Evolutionary conservation across 805 yeast genomes (phyloP), one percentile per base, ranked within the genome.

Genomic region (Wickerhamomyces ciferrii): DNA sequence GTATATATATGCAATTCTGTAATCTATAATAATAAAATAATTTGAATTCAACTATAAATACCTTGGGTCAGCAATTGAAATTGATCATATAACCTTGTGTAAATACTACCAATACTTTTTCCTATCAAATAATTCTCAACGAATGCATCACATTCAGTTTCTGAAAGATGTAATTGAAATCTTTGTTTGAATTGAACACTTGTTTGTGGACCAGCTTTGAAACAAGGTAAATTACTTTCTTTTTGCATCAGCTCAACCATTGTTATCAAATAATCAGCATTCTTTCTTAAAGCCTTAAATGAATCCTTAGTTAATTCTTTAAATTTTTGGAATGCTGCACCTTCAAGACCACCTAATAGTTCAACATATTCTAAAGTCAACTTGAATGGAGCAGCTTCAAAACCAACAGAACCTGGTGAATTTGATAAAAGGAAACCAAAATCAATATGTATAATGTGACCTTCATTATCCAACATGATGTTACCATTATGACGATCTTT

Each of bases 401-500:
- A 91, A 0, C 97, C 97, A 46, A 94, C 90, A 42, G 96, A 85
- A 4, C 99, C 99, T 0, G 99, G 99, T 0, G 97, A 84, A 60
- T 94, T 92, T 0, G 97, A 88, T 3, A 92, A 71, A 62, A 92
- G 67, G 63, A 89, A 92, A 0, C 99, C 99, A 69, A 94, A 94
- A 67, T 94, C 99, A 55, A 94, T 94, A 64, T 88, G 96, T 41
- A 92, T 82, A 13, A 94, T 85, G 61, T 94, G 99, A 0, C 99
- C 99, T 49, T 92, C 96, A 48, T 84, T 82, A 60, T 94, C 99
- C 36, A 92, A 71, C 99, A 94, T 92, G 48, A 94, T 91, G 63
- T 94, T 94, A 59, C 99, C 99, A 61, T 92, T 92, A 62, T 92
- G 99, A 54, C 99, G 79, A 65, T 94, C 99, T 63, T 94, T 94